A percentile compares a stretch with the other conserved stretches of the same genome.
phyloP scores from a whole-genome alignment of 2,329 filamentous ascomycete species.

The Colletotrichum eremochloae region DNA sequence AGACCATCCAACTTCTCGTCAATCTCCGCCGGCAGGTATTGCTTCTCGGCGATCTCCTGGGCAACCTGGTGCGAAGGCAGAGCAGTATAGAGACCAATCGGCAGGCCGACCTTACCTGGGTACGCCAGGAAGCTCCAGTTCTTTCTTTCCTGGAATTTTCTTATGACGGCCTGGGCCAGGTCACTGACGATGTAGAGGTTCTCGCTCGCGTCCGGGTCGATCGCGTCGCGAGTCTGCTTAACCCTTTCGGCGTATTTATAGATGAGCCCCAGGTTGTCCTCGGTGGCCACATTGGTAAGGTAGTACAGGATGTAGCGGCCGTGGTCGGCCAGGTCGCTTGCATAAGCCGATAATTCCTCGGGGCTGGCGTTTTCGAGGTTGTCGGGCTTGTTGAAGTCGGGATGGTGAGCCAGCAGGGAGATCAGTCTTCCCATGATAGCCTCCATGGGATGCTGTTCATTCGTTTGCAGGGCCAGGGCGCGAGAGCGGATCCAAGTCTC shows the following conservation, averaged over 20 bases:
- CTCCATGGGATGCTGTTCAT: slow-evolving; percentile 79
- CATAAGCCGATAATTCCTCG: slow-evolving; percentile 55
- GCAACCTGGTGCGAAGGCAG: slow-evolving; percentile 83
- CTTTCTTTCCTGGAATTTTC: slow-evolving; percentile 87
- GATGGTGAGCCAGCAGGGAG: slow-evolving; percentile 92
- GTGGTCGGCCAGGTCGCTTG: slow-evolving; percentile 81
- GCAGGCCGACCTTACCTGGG: slow-evolving; percentile 84
- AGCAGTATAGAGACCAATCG: slow-evolving; percentile 81
- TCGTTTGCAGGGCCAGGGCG: slow-evolving; percentile 73
- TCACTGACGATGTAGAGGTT: slow-evolving; percentile 90
- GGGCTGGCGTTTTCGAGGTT: slow-evolving; percentile 25
- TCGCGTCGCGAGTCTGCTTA: slow-evolving; percentile 88
- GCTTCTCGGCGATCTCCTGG: slow-evolving; percentile 87
- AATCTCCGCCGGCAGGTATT: slow-evolving; percentile 82
- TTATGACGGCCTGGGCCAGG: slow-evolving; percentile 84
- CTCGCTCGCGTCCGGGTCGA: slow-evolving; percentile 76
- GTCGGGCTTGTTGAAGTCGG: slow-evolving; percentile 76
- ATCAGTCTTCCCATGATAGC: slow-evolving; percentile 84
- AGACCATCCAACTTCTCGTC: slow-evolving; percentile 82
- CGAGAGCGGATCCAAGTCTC: slow-evolving; percentile 92
- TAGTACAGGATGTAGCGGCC: slow-evolving; percentile 93
- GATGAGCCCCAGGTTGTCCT: slow-evolving; percentile 89
- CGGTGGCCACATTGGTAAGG: slow-evolving; percentile 82
- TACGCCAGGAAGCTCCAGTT: slow-evolving; percentile 89
- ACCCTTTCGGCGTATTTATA: slow-evolving; percentile 93